phyloP scores from a whole-genome alignment of 208 protist genomes.

The Crithidia mellificae region DNA sequence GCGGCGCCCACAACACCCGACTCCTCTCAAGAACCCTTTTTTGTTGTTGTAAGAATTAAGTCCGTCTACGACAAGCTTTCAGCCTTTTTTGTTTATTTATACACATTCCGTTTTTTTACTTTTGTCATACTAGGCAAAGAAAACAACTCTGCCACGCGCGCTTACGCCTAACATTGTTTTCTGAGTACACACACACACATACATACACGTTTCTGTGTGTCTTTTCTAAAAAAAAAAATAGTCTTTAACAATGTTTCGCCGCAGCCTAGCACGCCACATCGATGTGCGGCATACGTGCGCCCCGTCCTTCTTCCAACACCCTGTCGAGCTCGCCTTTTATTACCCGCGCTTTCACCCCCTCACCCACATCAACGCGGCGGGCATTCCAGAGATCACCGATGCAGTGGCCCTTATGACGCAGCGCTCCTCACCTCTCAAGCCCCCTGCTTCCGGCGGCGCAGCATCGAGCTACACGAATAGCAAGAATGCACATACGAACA shows the following conservation, averaged over 20 bases:
- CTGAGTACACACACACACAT: too few species aligned
- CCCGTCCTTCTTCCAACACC: slow-evolving; percentile 57
- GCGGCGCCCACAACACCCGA: too few species aligned
- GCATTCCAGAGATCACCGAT: slow-evolving; percentile 79
- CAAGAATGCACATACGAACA: neutral
- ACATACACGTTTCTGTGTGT: neutral
- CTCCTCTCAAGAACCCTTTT: neutral
- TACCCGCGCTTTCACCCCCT: slow-evolving; percentile 78
- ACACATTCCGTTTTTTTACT: neutral
- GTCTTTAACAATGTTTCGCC: slow-evolving; percentile 45
- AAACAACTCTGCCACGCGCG: too few species aligned
- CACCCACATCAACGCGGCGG: slow-evolving; percentile 53
- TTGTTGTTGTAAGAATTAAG: neutral
- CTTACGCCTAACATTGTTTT: too few species aligned
- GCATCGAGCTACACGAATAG: too few species aligned
- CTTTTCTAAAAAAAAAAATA: neutral
- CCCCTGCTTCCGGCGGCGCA: too few species aligned
- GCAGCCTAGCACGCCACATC: slow-evolving; percentile 26
- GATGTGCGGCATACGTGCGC: slow-evolving; percentile 54
- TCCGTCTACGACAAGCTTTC: neutral
- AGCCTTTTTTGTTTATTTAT: too few species aligned
- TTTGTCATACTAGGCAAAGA: neutral
- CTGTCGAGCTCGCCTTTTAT: slow-evolving; percentile 85
- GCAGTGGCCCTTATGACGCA: slow-evolving; percentile 56
- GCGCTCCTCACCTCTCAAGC: too few species aligned